These are phyloP conservation scores for Polymyxa betae DNA, from an alignment of 208 protist genomes.

Conservation along the genomic window DNA sequence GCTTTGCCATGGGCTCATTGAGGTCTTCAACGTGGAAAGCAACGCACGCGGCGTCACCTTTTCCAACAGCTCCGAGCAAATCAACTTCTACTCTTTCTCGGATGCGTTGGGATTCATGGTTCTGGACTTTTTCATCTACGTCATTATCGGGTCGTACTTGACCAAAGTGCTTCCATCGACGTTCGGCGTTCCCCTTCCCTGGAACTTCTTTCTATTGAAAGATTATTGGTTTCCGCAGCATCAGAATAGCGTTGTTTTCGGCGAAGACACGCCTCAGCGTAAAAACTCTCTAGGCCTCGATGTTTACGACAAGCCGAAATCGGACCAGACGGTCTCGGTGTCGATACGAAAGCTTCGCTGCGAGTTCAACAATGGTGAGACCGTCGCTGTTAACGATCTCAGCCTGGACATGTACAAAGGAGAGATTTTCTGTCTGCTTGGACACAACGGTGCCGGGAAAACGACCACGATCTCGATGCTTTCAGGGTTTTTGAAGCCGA, in stretches of 20 bases:
- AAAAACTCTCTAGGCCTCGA: neutral
- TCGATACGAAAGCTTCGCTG: neutral
- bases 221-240: neutral
- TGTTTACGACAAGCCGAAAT: neutral
- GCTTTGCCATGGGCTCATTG: neutral
- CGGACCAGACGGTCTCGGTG: neutral
- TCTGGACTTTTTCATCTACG: neutral
- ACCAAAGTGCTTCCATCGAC: neutral
- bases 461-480: slow-evolving; percentile 59
- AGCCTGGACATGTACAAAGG: slow-evolving; percentile 19
- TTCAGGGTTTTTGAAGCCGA: neutral
- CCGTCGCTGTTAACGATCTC: slow-evolving; percentile 37
- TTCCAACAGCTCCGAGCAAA: neutral
- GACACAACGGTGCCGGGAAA: slow-evolving; percentile 60
- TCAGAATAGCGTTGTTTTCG: neutral
- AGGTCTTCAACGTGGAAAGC: too few relatives aligned
- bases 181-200: neutral
- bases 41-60: neutral
- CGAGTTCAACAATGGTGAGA: slow-evolving; percentile 19
- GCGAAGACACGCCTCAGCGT: neutral
- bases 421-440: neutral
- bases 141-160: neutral
- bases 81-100: neutral
- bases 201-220: neutral
- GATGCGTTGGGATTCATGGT: neutral